Conservation (phyloP, 78 protist genomes). For the Guillardia theta region DNA sequence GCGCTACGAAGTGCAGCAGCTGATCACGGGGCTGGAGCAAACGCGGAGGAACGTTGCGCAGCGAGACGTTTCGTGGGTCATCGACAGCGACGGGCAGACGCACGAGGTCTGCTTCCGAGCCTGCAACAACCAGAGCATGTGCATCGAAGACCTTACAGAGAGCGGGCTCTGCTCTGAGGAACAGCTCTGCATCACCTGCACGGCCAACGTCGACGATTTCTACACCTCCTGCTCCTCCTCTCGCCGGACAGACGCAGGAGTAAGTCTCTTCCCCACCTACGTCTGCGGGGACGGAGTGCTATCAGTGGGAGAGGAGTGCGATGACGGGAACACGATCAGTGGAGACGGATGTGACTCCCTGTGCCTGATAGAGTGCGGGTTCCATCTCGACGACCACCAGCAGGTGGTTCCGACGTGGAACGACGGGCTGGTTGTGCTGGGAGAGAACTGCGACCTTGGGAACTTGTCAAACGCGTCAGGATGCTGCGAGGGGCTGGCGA, state of each 20-base stretch:
- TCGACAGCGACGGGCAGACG: neutral
- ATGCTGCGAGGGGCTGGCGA: no score
- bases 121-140: neutral
- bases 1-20: neutral
- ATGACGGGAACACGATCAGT: neutral
- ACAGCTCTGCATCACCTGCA: neutral
- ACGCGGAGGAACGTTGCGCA: neutral
- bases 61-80: neutral
- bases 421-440: neutral
- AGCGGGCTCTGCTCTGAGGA: neutral
- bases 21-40: neutral
- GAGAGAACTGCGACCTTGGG: neutral
- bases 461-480: no score
- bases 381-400: neutral
- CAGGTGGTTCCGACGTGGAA: neutral
- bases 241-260: no score
- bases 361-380: conserved; percentile 8
- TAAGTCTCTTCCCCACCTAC: neutral
- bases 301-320: conserved; percentile 14
- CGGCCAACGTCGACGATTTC: neutral
- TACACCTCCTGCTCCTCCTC: neutral
- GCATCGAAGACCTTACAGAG: neutral
- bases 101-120: neutral
- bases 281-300: conserved; percentile 43
- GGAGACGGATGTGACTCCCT: conserved; percentile 36